Evolutionary conservation across 805 yeast species (phyloP).

Genomic region (Nakazawaea populi): DNA sequence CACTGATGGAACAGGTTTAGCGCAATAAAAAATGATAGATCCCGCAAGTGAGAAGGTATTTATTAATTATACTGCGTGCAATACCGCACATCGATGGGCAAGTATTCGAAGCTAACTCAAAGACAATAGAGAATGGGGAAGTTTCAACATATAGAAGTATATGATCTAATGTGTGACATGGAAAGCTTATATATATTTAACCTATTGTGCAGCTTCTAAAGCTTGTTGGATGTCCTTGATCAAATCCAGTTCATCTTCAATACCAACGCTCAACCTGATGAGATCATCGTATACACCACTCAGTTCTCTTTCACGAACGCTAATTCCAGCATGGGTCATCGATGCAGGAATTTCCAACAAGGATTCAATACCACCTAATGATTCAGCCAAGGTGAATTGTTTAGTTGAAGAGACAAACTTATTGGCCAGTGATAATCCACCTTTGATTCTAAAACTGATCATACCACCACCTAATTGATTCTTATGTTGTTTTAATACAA

Average conservation of each 20-base stretch:
- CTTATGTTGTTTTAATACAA: constrained; percentile 72
- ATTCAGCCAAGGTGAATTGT: constrained; percentile 81
- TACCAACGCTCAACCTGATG: constrained; percentile 80
- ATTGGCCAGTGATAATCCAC: constrained; percentile 74
- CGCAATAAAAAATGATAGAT: too few species aligned
- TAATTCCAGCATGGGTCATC: constrained; percentile 92
- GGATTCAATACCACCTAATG: constrained; percentile 86
- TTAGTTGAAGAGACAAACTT: constrained; percentile 68
- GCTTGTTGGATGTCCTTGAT: constrained; percentile 70
- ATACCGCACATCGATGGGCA: too few species aligned
- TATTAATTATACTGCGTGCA: too few species aligned
- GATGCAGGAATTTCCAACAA: constrained; percentile 83
- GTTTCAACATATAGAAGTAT: too few species aligned
- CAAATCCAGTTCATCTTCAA: constrained; percentile 77
- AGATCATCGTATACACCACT: constrained; percentile 79
- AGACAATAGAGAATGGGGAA: too few species aligned
- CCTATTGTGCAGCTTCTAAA: constrained; percentile 26
- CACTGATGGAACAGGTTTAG: too few species aligned
- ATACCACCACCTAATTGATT: constrained; percentile 88
- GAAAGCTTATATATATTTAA: too few species aligned
- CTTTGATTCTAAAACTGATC: constrained; percentile 80
- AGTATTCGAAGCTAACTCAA: too few species aligned
- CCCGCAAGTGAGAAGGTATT: too few species aligned
- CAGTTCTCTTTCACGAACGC: constrained; percentile 68
- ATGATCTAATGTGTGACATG: too few species aligned